Evolutionary conservation across 2,329 filamentous ascomycete genomes (phyloP).

Genomic region (Neoascochyta sp.): DNA sequence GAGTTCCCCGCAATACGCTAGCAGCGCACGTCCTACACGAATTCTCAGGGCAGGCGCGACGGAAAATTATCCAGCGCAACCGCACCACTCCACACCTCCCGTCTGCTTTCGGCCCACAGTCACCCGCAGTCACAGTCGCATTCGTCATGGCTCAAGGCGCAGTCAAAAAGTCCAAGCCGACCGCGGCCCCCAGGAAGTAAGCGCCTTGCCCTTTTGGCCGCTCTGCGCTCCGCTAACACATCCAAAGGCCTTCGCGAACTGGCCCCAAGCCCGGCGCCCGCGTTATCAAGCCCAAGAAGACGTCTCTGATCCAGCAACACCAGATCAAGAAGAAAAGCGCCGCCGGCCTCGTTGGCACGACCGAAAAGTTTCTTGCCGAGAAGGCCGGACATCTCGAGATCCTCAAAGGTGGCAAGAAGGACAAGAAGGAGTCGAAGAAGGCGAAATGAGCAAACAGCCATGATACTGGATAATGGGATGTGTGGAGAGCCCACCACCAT

Average conservation of each 20-base stretch:
- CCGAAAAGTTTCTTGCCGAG: constrained; percentile 63
- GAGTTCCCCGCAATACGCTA: constrained; percentile 18
- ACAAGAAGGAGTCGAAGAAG: constrained; percentile 26
- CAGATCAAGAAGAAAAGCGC: constrained; percentile 65
- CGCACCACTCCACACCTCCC: constrained; percentile 1
- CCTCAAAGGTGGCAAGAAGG: constrained; percentile 63
- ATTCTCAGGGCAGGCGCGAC: constrained; percentile 13
- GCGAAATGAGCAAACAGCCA: constrained; percentile 3
- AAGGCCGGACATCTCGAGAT: constrained; percentile 69
- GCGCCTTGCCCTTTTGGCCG: constrained; percentile 4
- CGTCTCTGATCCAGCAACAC: constrained; percentile 55
- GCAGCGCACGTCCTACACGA: constrained; percentile 5
- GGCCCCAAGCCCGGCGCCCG: constrained; percentile 57
- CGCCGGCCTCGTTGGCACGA: constrained; percentile 59
- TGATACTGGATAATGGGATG: no score
- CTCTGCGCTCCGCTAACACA: constrained; percentile 4
- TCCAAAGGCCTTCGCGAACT: constrained; percentile 31
- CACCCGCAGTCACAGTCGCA: not conserved
- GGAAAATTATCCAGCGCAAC: constrained; percentile 11
- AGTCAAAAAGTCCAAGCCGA: constrained; percentile 46
- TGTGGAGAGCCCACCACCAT: no score
- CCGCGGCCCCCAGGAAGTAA: constrained; percentile 39
- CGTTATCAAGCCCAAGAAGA: constrained; percentile 65
- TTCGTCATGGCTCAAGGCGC: constrained; percentile 51
- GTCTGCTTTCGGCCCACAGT: not conserved